Evolutionary conservation across 2,329 filamentous ascomycete genomes (phyloP).

Genomic region (Capronia epimyces): DNA sequence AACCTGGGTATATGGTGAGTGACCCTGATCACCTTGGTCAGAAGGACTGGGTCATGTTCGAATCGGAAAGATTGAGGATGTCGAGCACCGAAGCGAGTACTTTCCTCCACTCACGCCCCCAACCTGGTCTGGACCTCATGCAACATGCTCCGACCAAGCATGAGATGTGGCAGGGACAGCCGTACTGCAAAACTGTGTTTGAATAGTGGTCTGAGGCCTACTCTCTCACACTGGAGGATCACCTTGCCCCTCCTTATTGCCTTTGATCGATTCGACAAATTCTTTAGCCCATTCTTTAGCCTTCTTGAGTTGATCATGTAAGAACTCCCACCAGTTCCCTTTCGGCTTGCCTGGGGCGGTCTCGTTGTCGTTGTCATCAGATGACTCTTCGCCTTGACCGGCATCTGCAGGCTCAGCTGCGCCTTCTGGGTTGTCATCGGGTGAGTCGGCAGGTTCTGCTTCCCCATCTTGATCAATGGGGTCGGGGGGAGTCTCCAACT

Average conservation of each 20-base stretch:
- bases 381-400: neutral
- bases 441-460: neutral
- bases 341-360: slow-evolving; percentile 2
- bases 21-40: no score
- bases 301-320: slow-evolving; percentile 27
- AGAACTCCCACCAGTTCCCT: slow-evolving; percentile 26
- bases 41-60: no score
- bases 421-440: neutral
- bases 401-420: neutral
- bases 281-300: slow-evolving; percentile 30
- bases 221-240: slow-evolving; percentile 15
- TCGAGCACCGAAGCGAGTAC: no score
- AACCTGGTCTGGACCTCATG: no score
- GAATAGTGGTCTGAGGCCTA: no score
- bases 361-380: neutral
- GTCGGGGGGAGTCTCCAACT: slow-evolving; percentile 17
- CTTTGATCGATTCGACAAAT: slow-evolving; percentile 26
- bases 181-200: no score
- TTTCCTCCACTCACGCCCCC: no score
- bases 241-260: slow-evolving; percentile 22
- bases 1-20: no score
- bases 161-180: no score
- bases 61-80: no score
- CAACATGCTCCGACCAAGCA: no score
- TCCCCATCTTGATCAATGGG: slow-evolving; percentile 8